These are phyloP conservation scores for Microdochium paspali DNA, from an alignment of 2,329 filamentous ascomycete genomes.

Conservation along the genomic window DNA sequence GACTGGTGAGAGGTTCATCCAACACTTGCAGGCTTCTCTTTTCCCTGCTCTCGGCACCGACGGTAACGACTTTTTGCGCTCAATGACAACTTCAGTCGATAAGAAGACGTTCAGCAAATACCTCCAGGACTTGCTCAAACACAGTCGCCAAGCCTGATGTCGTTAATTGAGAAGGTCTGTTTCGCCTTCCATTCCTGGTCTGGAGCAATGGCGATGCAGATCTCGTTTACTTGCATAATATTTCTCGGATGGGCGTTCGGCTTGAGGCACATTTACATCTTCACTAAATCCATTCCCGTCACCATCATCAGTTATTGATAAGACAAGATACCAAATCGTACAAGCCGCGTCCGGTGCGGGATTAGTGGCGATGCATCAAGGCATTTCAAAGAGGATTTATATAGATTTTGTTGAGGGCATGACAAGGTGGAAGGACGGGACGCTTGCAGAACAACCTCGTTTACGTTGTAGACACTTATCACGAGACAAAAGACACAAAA, in stretches of 20 bases:
- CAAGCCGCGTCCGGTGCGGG: not conserved
- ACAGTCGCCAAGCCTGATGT: conserved; percentile 16
- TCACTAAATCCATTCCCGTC: no score
- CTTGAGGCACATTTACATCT: not conserved
- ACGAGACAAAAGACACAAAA: no score
- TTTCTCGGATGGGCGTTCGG: not conserved
- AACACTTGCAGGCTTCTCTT: conserved; percentile 53
- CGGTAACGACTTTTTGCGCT: conserved; percentile 48
- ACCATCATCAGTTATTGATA: not conserved
- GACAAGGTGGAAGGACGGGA: no score
- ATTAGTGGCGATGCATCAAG: no score
- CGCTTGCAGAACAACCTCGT: no score
- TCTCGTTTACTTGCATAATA: not conserved
- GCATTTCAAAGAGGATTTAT: no score
- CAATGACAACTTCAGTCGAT: conserved; percentile 48
- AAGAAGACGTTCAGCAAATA: conserved; percentile 56
- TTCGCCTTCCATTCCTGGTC: no score
- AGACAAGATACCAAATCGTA: not conserved
- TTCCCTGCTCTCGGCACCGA: conserved; percentile 57
- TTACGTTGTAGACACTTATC: no score
- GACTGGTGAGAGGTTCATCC: conserved; percentile 73
- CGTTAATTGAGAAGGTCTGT: no score
- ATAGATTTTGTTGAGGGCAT: no score
- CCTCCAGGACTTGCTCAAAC: conserved; percentile 47
- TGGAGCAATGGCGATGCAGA: not conserved